Evolutionary conservation across 129 eudicot species (phyloP).

Genomic region (Erigeron canadensis): DNA sequence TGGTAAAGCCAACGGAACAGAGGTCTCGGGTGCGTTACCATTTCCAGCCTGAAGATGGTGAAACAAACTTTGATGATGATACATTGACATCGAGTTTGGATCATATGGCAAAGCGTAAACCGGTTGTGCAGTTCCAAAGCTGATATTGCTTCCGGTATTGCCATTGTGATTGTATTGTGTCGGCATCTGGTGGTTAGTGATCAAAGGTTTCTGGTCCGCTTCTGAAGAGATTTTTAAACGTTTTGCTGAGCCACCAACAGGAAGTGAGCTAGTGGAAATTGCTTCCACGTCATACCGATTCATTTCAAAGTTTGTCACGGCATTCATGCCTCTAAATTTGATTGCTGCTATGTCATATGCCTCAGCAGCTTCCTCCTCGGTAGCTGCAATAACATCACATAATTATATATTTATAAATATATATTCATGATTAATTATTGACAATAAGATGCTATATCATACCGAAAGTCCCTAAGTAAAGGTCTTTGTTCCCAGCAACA

Average conservation of each 20-base stretch:
- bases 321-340: conserved; percentile 86
- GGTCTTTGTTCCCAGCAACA: conserved; percentile 94
- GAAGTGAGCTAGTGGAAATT: conserved; percentile 76
- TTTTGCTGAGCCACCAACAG: conserved; percentile 88
- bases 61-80: conserved; percentile 66
- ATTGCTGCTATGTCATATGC: conserved; percentile 99
- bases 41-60: conserved; percentile 51
- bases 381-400: conserved; percentile 46
- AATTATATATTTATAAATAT: neutral
- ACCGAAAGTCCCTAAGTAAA: conserved; percentile 94
- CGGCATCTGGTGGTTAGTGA: conserved; percentile 36
- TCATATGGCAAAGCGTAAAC: conserved; percentile 62
- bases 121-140: conserved; percentile 51
- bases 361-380: conserved; percentile 99
- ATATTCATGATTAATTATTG: neutral
- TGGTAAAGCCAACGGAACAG: conserved; percentile 47
- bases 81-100: conserved; percentile 35
- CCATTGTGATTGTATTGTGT: conserved; percentile 38
- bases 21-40: conserved; percentile 36
- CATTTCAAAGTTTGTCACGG: conserved; percentile 98
- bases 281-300: conserved; percentile 90
- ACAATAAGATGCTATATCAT: neutral
- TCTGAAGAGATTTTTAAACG: conserved; percentile 71
- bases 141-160: conserved; percentile 52
- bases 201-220: conserved; percentile 52